Conservation (phyloP, 1,284 basidiomycete genomes). For the Neonothopanus nambi region DNA sequence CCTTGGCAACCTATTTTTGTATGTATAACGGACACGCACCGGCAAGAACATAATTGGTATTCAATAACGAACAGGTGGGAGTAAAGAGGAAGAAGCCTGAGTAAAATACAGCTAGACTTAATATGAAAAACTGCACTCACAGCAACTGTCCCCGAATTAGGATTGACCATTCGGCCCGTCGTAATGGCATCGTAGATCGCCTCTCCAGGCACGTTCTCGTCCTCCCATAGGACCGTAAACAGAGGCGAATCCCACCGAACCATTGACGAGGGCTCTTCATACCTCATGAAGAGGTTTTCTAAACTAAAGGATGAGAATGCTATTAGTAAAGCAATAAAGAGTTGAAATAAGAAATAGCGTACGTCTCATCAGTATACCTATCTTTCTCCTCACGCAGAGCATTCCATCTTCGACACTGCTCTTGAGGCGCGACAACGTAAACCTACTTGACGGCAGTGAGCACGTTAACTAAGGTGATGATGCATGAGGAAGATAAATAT, state of each 20-base stretch:
- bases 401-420: slow-evolving; percentile 82
- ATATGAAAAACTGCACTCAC: slow-evolving; percentile 45
- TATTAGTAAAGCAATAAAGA: neutral
- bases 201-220: slow-evolving; percentile 66
- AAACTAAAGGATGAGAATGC: slow-evolving; percentile 50
- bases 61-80: neutral
- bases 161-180: slow-evolving; percentile 78
- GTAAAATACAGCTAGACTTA: too few species aligned
- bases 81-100: neutral
- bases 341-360: slow-evolving; percentile 25
- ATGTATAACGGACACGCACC: too few species aligned
- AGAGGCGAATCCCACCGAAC: slow-evolving; percentile 97
- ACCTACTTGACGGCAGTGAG: slow-evolving; percentile 47
- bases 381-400: slow-evolving; percentile 44
- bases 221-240: slow-evolving; percentile 81
- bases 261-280: slow-evolving; percentile 96
- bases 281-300: slow-evolving; percentile 87
- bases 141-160: slow-evolving; percentile 83
- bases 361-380: slow-evolving; percentile 77
- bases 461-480: too few species aligned
- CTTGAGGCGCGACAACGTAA: slow-evolving; percentile 78
- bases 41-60: neutral
- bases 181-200: slow-evolving; percentile 83
- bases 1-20: slow-evolving; percentile 61
- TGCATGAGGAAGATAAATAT: too few species aligned